Conservation (phyloP, 805 yeast genomes). For the Nakazawaea molendinolei region DNA sequence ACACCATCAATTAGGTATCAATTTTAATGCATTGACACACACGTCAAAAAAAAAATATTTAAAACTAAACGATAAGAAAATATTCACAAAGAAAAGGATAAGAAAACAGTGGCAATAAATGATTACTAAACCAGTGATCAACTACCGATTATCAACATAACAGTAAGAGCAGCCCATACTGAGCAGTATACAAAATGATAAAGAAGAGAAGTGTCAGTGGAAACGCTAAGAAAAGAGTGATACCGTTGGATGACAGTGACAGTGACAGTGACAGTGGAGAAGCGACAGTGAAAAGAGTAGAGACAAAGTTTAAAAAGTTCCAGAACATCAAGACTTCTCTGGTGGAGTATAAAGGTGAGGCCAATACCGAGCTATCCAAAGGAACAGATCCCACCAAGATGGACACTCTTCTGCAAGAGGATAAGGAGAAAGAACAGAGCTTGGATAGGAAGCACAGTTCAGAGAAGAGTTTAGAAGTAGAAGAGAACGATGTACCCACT, state of each 20-base stretch:
- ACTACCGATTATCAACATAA: background rate
- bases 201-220: constrained; percentile 27
- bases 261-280: constrained; percentile 1
- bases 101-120: background rate
- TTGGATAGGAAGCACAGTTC: background rate
- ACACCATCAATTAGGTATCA: too few species aligned
- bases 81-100: too few species aligned
- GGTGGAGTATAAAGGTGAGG: background rate
- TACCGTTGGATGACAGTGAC: constrained; percentile 7
- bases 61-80: too few species aligned
- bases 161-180: background rate
- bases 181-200: too few species aligned
- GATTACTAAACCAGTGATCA: too few species aligned
- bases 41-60: too few species aligned
- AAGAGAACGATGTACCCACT: constrained; percentile 12
- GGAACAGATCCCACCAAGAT: constrained; percentile 13
- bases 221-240: constrained; percentile 1
- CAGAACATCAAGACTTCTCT: constrained; percentile 2
- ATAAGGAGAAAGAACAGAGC: constrained; percentile 11
- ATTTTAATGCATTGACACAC: too few species aligned
- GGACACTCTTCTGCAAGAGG: constrained; percentile 20
- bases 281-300: background rate
- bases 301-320: constrained; percentile 1
- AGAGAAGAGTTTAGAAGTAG: constrained; percentile 13
- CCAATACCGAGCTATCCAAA: background rate